Evolutionary conservation across 2,329 filamentous ascomycete genomes (phyloP), one percentile per base, ranked within the genome.

Genomic region (Penicillium sp.): DNA sequence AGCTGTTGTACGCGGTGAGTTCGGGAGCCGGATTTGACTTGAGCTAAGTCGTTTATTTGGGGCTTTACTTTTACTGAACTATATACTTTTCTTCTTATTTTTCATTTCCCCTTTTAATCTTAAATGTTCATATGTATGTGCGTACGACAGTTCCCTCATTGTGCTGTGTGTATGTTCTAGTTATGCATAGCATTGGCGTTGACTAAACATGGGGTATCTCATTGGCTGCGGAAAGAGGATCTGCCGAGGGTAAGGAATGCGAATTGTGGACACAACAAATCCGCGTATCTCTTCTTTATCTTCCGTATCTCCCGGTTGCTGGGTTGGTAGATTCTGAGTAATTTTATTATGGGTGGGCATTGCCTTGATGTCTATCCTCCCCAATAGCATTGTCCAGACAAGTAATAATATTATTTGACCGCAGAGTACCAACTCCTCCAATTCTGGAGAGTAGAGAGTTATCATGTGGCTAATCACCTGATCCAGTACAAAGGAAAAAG

Each of bases 1-100:
- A 96, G 77, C 72, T 99, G 57, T 76, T 97, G 50, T 96, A 97
- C 74, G 93, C 93, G 8, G 85, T 97, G 20, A 90, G 90, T 64
- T 89, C 90, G 0, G 92, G 92, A 0, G 93, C 94, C 45, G 93
- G 94, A 1, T 99, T 99, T 74, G 93, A 97, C 78, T 77, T 94
- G 51, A 75, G 73, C 56, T 75, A 46, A 68, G 47, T 33, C 11
- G 23, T 23, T 37, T 20, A 2, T 49, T 44, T 9, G 4, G 18
- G 37, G 25, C 43, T 55, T 49, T 54, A 14, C 48, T 54, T 54
- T 26, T 47, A 50, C 33, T 22, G 5, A 42, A 37, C 26, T 29
- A 22, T 52, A 25, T 27, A 14, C 40, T 14, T 33, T 47, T 33
- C 15, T 25, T 29, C 15, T 46, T 33, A 23, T 18, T 41, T 42